These are phyloP conservation scores for Malassezia pachydermatis DNA, from an alignment of 1,284 basidiomycete species.

Conservation along the genomic window DNA sequence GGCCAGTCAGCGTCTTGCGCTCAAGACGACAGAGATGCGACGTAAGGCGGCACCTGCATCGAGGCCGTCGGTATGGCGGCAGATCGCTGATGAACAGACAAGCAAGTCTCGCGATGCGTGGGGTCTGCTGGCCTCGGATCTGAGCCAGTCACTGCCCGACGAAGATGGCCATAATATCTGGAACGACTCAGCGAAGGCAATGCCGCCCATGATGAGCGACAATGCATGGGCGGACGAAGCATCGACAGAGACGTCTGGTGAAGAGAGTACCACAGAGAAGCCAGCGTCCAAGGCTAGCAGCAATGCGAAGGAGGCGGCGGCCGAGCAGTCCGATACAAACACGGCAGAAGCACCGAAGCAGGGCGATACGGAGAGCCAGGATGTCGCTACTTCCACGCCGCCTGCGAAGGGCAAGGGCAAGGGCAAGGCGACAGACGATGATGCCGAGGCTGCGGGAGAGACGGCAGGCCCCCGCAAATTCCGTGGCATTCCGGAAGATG, in stretches of 20 bases:
- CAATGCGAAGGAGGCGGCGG: background rate
- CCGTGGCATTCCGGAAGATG: slow-evolving; percentile 45
- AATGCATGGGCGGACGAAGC: background rate
- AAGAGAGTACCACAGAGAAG: background rate
- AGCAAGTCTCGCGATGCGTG: slow-evolving; percentile 3
- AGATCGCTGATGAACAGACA: slow-evolving; percentile 25
- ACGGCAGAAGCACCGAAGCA: background rate
- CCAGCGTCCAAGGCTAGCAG: too few species aligned
- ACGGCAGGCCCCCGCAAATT: slow-evolving; percentile 29
- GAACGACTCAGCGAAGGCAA: slow-evolving; percentile 1
- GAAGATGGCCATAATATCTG: slow-evolving; percentile 8
- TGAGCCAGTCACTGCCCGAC: slow-evolving; percentile 4
- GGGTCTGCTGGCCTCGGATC: slow-evolving; percentile 10
- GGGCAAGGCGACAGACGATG: slow-evolving; percentile 10
- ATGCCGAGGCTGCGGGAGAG: background rate
- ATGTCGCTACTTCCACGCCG: slow-evolving; percentile 4
- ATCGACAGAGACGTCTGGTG: background rate
- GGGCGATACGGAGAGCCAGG: slow-evolving; percentile 4
- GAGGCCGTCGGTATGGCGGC: slow-evolving; percentile 38
- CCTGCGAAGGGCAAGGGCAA: too few species aligned
- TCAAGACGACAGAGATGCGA: slow-evolving; percentile 34
- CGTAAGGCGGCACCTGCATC: slow-evolving; percentile 24
- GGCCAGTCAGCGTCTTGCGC: slow-evolving; percentile 18
- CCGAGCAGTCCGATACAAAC: background rate
- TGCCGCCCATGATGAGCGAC: background rate